A percentile compares a stretch with the other conserved stretches of the same genome.
phyloP scores from a whole-genome alignment of 495 filamentous ascomycete genomes.

The Chaetomium cochliodes region DNA sequence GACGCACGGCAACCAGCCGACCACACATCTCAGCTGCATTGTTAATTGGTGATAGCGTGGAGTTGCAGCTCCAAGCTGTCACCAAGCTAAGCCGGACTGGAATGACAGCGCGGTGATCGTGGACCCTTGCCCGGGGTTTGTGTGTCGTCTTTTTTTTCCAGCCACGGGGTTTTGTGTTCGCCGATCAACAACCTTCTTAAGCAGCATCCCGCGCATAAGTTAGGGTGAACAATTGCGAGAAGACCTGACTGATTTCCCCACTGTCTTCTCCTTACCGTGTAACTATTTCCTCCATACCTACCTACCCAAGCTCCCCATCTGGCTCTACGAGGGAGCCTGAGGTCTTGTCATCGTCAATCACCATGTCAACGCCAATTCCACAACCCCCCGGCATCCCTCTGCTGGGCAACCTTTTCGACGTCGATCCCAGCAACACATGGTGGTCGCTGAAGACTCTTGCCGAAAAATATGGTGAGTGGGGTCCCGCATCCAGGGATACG shows the following conservation, averaged over 20 bases:
- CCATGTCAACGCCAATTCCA: conserved; percentile 56
- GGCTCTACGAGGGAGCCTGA: too few relatives aligned
- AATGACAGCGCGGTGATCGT: conserved; percentile 1
- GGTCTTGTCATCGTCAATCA: too few relatives aligned
- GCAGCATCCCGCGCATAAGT: background rate
- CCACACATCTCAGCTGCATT: background rate
- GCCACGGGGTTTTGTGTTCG: background rate
- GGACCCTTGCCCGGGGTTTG: background rate
- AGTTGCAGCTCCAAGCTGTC: background rate
- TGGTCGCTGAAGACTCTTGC: conserved; percentile 61
- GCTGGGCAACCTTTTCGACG: conserved; percentile 64
- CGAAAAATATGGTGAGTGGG: conserved; percentile 58
- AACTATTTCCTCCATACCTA: too few relatives aligned
- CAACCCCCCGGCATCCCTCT: conserved; percentile 65
- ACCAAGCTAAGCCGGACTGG: background rate
- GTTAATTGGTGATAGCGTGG: conserved; percentile 6
- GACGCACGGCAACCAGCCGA: background rate
- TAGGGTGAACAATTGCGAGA: background rate
- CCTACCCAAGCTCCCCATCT: background rate
- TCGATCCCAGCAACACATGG: conserved; percentile 62
- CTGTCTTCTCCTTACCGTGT: too few relatives aligned
- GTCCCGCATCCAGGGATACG: background rate
- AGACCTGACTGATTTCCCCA: background rate
- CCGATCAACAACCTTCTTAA: conserved; percentile 1
- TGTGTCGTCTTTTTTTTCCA: background rate